Evolutionary conservation across 495 filamentous ascomycete genomes (phyloP).

Genomic region (Aspergillus steynii): DNA sequence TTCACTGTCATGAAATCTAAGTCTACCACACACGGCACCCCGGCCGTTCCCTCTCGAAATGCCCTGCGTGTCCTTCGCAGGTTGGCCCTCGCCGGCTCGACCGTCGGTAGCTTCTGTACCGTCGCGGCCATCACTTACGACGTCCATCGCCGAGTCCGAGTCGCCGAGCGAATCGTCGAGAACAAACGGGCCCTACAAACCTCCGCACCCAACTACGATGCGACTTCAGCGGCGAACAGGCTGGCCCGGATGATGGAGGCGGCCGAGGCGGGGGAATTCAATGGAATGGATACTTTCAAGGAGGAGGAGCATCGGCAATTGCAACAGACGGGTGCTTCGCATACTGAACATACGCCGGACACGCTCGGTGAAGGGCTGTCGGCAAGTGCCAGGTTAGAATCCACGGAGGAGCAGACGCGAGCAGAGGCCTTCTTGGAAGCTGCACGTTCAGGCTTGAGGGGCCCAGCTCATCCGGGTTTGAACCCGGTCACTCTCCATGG

Average conservation of each 20-base stretch:
- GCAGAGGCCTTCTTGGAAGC: constrained; percentile 1
- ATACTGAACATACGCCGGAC: background rate
- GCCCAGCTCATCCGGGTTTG: background rate
- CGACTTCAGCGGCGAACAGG: constrained; percentile 40
- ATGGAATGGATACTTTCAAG: constrained; percentile 40
- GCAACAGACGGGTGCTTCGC: constrained; percentile 3
- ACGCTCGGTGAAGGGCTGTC: constrained; percentile 1
- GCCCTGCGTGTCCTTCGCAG: constrained; percentile 46
- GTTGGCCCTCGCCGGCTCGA: constrained; percentile 44
- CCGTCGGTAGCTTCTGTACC: constrained; percentile 42
- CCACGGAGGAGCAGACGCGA: background rate
- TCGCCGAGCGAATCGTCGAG: constrained; percentile 45
- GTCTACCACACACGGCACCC: constrained; percentile 25
- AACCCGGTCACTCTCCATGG: background rate
- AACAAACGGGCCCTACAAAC: constrained; percentile 46
- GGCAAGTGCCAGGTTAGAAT: background rate
- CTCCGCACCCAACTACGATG: constrained; percentile 47
- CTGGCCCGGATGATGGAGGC: constrained; percentile 44
- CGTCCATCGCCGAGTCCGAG: constrained; percentile 39
- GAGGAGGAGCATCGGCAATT: constrained; percentile 20
- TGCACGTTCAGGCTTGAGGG: background rate
- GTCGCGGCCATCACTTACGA: constrained; percentile 46
- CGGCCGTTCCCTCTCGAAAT: constrained; percentile 46
- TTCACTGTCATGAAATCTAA: constrained; percentile 34
- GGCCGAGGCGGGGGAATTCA: constrained; percentile 45